Percentiles rank a stretch among this genome's conserved stretches.
phyloP scores from a whole-genome alignment of 2,329 filamentous ascomycete species.

The Nigrograna mackinnonii region DNA sequence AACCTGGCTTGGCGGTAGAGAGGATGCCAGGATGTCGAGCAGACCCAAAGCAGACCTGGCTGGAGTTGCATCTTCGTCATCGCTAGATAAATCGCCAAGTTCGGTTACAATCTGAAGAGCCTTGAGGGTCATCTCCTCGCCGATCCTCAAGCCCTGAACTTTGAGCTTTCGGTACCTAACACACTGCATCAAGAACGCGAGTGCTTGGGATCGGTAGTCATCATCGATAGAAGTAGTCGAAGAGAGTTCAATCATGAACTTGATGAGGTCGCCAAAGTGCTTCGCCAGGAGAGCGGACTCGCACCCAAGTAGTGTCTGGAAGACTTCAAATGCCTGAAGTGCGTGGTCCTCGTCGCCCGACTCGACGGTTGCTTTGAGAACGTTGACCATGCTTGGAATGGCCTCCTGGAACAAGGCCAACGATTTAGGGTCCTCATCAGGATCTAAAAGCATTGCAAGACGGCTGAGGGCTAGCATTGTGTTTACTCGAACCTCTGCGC shows the following conservation, averaged over 20 bases:
- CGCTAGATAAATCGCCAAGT: slow-evolving; percentile 71
- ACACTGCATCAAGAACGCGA: slow-evolving; percentile 91
- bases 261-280: slow-evolving; percentile 87
- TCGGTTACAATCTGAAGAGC: slow-evolving; percentile 89
- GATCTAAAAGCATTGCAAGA: slow-evolving; percentile 83
- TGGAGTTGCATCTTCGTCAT: slow-evolving; percentile 85
- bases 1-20: slow-evolving; percentile 89
- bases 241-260: slow-evolving; percentile 91
- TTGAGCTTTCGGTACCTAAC: slow-evolving; percentile 94
- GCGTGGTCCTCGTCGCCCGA: slow-evolving; percentile 82
- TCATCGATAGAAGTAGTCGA: slow-evolving; percentile 77
- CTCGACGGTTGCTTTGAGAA: slow-evolving; percentile 83
- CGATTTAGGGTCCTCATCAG: slow-evolving; percentile 78
- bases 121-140: slow-evolving; percentile 84
- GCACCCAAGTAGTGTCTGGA: slow-evolving; percentile 91
- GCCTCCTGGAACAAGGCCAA: slow-evolving; percentile 77
- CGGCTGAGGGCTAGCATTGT: slow-evolving; percentile 89
- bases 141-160: slow-evolving; percentile 87
- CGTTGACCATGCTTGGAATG: slow-evolving; percentile 84
- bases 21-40: slow-evolving; percentile 85
- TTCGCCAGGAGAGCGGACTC: slow-evolving; percentile 81
- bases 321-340: slow-evolving; percentile 92
- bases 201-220: slow-evolving; percentile 84
- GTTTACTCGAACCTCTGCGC: slow-evolving; percentile 91
- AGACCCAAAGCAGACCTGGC: slow-evolving; percentile 83